Conservation (phyloP, 257 asterid species). For the Solanum boliviense region DNA sequence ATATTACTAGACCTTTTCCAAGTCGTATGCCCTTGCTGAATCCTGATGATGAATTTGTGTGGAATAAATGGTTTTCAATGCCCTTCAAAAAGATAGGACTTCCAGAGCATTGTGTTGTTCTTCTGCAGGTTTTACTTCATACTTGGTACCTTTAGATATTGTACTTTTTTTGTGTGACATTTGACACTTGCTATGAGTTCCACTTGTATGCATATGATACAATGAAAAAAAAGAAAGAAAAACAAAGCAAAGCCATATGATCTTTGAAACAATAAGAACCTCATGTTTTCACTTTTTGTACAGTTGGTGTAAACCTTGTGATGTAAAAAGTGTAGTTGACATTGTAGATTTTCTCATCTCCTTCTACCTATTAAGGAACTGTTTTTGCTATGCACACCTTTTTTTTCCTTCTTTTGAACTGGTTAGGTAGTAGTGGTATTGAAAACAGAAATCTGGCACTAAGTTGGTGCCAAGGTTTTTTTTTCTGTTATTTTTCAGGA, state of each 20-base stretch:
- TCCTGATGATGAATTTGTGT: constrained; percentile 93
- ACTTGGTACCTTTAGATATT: constrained; percentile 30
- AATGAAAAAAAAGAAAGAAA: neutral
- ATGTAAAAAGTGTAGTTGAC: neutral
- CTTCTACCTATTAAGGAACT: neutral
- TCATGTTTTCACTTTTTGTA: neutral
- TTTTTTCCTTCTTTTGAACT: neutral
- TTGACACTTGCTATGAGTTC: constrained; percentile 2
- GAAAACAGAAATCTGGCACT: neutral
- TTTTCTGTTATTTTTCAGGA: neutral
- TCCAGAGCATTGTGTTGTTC: constrained; percentile 74
- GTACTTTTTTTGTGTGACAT: constrained; percentile 5
- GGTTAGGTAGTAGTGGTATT: neutral
- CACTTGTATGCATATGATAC: neutral
- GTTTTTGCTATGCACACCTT: neutral
- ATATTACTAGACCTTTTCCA: constrained; percentile 90
- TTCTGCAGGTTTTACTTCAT: constrained; percentile 69
- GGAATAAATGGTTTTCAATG: constrained; percentile 92
- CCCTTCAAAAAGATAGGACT: constrained; percentile 87
- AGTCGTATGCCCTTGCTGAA: constrained; percentile 71
- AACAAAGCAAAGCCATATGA: neutral
- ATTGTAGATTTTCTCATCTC: neutral
- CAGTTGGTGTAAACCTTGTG: neutral
- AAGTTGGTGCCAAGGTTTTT: neutral
- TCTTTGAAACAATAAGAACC: neutral